Conservation (phyloP, 2,329 filamentous ascomycete genomes). For the Penicillium rolfsii region DNA sequence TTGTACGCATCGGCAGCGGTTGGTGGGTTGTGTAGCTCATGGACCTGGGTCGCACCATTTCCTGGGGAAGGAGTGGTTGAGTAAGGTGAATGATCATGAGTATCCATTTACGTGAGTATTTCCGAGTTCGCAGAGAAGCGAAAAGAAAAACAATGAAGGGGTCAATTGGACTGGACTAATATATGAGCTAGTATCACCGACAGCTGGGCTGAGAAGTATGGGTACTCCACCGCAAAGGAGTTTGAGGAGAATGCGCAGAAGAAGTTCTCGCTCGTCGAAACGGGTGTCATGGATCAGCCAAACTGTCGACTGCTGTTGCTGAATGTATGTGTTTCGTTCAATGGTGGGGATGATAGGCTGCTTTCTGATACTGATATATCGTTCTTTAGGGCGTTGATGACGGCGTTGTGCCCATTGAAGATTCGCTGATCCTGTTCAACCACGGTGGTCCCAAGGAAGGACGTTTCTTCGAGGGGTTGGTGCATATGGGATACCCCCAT, state of each 20-base stretch:
- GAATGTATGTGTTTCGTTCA: constrained; percentile 51
- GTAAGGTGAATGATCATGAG: constrained; percentile 66
- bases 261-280: constrained; percentile 66
- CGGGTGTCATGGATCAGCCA: constrained; percentile 59
- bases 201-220: constrained; percentile 65
- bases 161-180: constrained; percentile 4
- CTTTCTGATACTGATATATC: constrained; percentile 7
- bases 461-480: constrained; percentile 61
- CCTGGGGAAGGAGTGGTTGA: constrained; percentile 63
- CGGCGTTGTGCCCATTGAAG: constrained; percentile 69
- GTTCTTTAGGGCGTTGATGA: constrained; percentile 59
- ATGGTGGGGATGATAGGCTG: neutral
- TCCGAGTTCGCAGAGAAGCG: neutral
- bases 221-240: constrained; percentile 60
- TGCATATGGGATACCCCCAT: constrained; percentile 70
- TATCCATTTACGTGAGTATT: constrained; percentile 62
- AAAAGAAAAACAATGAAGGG: neutral
- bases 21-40: constrained; percentile 64
- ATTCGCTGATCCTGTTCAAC: constrained; percentile 66
- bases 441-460: constrained; percentile 68
- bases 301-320: constrained; percentile 63
- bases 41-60: constrained; percentile 67
- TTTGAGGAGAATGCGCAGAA: constrained; percentile 59
- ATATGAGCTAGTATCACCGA: constrained; percentile 50
- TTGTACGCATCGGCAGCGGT: constrained; percentile 62